Conservation (phyloP, 139 green algal genomes). For the Tetradesmus lagerheimii region DNA sequence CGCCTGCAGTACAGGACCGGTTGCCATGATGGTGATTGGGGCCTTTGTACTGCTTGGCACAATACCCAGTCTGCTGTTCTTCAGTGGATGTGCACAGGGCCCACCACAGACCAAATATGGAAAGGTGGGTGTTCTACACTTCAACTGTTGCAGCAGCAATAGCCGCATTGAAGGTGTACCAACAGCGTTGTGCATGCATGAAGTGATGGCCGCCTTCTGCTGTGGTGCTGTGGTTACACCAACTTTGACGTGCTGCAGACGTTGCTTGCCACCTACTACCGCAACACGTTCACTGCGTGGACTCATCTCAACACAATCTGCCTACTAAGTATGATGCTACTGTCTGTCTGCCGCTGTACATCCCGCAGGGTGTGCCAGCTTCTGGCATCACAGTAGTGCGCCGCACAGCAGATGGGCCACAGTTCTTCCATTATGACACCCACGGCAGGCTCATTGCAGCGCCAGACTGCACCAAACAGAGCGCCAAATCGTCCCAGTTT, state of each 20-base stretch:
- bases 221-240: no score
- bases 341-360: not conserved
- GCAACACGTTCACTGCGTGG: no score
- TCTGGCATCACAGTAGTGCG: conserved; percentile 37
- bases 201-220: no score
- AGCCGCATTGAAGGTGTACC: no score
- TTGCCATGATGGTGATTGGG: conserved; percentile 16
- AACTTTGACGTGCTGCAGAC: no score
- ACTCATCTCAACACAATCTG: no score
- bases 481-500: not conserved
- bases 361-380: not conserved
- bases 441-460: conserved; percentile 37
- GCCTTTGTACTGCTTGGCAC: conserved; percentile 24
- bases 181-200: no score
- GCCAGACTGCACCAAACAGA: conserved; percentile 29
- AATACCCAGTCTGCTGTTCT: conserved; percentile 31
- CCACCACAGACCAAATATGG: not conserved
- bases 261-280: no score
- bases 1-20: conserved; percentile 16
- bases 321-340: no score
- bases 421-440: conserved; percentile 36
- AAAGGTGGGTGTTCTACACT: not conserved
- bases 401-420: not conserved
- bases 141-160: no score
- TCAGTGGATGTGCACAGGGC: conserved; percentile 17